A percentile compares a stretch with the other conserved stretches of the same genome.
phyloP scores from a whole-genome alignment of 2,329 filamentous ascomycete genomes.

The Thelonectria discophora region DNA sequence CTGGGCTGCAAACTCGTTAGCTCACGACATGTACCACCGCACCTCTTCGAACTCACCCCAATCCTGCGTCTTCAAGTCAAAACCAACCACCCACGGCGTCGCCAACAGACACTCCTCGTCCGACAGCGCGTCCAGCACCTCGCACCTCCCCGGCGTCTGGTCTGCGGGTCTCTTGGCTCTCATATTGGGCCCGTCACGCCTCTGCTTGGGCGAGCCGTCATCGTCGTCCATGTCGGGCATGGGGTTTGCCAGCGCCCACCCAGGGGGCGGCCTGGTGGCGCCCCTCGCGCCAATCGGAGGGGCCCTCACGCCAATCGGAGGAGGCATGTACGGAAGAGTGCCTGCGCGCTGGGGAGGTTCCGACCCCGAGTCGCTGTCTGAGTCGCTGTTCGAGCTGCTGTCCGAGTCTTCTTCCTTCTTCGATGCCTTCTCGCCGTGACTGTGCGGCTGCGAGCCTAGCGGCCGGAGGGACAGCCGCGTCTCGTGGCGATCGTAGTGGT shows the following conservation, averaged over 20 bases:
- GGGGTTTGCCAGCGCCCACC: no score
- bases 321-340: no score
- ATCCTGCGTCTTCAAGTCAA: conserved; percentile 13
- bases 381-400: no score
- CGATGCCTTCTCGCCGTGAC: background rate
- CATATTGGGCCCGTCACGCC: background rate
- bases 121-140: conserved; percentile 1
- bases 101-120: conserved; percentile 15
- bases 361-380: no score
- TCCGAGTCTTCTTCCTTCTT: background rate
- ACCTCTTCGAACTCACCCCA: conserved; percentile 5
- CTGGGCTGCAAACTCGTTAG: background rate
- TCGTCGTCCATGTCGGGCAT: no score
- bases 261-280: no score
- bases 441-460: background rate
- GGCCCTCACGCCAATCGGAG: no score
- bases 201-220: no score
- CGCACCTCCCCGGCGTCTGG: background rate
- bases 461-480: background rate
- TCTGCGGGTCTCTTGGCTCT: background rate
- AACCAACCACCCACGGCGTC: conserved; percentile 9
- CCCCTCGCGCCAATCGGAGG: no score
- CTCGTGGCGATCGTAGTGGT: background rate
- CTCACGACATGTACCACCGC: background rate
- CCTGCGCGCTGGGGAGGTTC: no score